Evolutionary conservation across 1,139 yeast genomes (phyloP).

Genomic region (Lodderomyces theae): DNA sequence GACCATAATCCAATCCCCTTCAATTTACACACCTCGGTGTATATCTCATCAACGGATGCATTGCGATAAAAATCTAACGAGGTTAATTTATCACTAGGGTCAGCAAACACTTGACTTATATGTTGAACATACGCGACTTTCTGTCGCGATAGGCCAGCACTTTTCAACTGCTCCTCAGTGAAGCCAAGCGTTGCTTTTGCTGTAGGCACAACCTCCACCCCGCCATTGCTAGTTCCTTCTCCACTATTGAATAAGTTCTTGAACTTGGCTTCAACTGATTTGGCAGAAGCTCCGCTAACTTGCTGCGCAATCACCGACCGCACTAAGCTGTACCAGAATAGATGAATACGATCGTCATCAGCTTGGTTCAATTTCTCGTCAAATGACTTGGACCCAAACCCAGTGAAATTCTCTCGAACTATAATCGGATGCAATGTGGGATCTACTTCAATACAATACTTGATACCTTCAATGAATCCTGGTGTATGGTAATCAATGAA

Average conservation of each 20-base stretch:
- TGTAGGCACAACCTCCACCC: constrained; percentile 46
- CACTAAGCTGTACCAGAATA: constrained; percentile 39
- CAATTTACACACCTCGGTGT: constrained; percentile 52
- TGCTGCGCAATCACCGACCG: constrained; percentile 71
- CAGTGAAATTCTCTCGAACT: constrained; percentile 29
- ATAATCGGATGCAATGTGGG: constrained; percentile 39
- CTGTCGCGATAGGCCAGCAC: constrained; percentile 68
- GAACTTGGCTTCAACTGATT: constrained; percentile 55
- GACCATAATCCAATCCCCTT: constrained; percentile 93
- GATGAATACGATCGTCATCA: constrained; percentile 30
- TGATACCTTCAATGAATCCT: constrained; percentile 42
- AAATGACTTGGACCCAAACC: constrained; percentile 13
- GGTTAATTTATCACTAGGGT: constrained; percentile 36
- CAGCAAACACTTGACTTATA: constrained; percentile 56
- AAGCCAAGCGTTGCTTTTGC: constrained; percentile 47
- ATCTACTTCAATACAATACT: constrained; percentile 40
- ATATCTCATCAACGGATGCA: constrained; percentile 45
- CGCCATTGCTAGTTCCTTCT: too few species aligned
- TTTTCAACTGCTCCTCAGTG: constrained; percentile 48
- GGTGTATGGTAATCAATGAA: constrained; percentile 43
- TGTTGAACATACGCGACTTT: constrained; percentile 66
- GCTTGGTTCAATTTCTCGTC: constrained; percentile 6
- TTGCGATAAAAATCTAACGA: constrained; percentile 35
- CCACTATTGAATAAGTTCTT: constrained; percentile 24
- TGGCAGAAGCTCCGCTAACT: constrained; percentile 82